phyloP scores from a whole-genome alignment of 768 basidiomycete species.

The Hortiboletus flavorubellus region DNA sequence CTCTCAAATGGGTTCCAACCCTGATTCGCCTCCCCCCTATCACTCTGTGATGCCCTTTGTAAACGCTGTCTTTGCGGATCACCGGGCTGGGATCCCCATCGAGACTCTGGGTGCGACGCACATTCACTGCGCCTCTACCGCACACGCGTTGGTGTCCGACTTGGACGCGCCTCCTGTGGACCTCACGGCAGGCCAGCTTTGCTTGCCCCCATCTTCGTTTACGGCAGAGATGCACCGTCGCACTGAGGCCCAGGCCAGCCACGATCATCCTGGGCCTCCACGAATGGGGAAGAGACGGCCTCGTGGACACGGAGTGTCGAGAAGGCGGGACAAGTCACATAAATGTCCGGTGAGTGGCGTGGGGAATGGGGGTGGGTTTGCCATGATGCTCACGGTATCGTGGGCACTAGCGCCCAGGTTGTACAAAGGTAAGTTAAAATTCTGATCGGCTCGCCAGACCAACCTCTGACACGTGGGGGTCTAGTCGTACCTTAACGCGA shows the following conservation, averaged over 20 bases:
- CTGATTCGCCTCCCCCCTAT: background rate
- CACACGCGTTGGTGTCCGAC: background rate
- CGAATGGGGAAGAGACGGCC: constrained; percentile 10
- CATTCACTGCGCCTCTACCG: background rate
- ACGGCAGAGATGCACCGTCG: background rate
- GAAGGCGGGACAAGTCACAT: constrained; percentile 40
- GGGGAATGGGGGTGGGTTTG: background rate
- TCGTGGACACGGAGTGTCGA: constrained; percentile 20
- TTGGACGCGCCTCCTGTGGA: background rate
- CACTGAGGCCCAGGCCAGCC: background rate
- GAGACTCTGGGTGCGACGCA: background rate
- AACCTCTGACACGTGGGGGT: background rate
- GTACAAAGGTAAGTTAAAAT: constrained; percentile 44
- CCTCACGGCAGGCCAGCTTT: constrained; percentile 1
- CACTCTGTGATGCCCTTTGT: background rate
- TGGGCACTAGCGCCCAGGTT: background rate
- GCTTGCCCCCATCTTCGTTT: constrained; percentile 6
- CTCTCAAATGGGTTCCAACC: background rate
- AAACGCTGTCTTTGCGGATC: background rate
- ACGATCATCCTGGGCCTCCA: background rate
- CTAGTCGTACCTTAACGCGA: constrained; percentile 61
- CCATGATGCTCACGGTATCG: background rate
- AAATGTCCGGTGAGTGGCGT: constrained; percentile 44
- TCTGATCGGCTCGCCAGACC: background rate
- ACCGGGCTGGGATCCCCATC: background rate